Conservation (phyloP, 2,329 filamentous ascomycete genomes). For the Seiridium cupressi region DNA sequence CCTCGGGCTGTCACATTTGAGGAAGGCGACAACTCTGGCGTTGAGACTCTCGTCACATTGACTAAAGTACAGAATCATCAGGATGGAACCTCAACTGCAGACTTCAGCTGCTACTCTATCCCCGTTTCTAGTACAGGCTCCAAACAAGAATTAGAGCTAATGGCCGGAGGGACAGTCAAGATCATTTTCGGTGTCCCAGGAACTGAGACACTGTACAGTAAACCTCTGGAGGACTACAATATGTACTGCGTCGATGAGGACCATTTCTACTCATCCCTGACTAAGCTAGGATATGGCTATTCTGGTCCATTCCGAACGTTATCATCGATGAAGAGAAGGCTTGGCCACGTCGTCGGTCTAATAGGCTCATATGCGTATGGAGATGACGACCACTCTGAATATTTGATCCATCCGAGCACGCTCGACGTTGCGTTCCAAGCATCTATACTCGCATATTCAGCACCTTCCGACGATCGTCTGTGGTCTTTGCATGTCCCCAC, state of each 20-base stretch:
- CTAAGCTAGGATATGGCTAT: constrained; percentile 7
- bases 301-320: constrained; percentile 10
- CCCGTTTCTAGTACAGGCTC: no score
- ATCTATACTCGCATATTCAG: constrained; percentile 27
- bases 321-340: constrained; percentile 8
- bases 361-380: background rate
- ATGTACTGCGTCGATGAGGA: background rate
- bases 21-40: no score
- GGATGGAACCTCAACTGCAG: no score
- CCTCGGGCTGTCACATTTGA: no score
- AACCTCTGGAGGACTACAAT: background rate
- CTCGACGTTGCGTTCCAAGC: constrained; percentile 35
- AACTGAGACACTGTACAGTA: background rate
- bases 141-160: background rate
- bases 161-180: background rate
- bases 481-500: constrained; percentile 29
- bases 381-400: background rate
- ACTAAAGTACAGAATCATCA: no score
- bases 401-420: constrained; percentile 30
- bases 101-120: background rate
- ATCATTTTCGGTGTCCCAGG: background rate
- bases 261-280: constrained; percentile 7
- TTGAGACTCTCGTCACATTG: no score
- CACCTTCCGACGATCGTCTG: constrained; percentile 29
- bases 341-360: constrained; percentile 6